Evolutionary conservation across 2,329 filamentous ascomycete species (phyloP), one percentile per base, ranked within the genome.

Genomic region (Aspergillus sp.): DNA sequence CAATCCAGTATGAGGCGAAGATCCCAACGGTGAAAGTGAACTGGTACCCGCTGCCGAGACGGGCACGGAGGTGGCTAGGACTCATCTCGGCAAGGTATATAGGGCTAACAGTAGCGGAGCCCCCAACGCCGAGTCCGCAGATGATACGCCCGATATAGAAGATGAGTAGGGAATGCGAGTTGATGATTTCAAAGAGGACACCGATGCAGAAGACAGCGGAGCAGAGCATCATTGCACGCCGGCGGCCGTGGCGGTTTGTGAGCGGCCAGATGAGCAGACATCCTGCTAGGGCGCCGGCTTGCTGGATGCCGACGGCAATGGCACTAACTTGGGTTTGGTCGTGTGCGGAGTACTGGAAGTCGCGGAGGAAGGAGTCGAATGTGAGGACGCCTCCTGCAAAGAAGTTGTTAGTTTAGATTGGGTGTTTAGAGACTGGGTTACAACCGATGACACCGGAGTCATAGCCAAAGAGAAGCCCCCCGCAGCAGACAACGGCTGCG

Each of bases 1-100:
- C 80, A 44, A 83, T 73, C 79, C 81, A 83, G 66, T 83, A 84
- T 4, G 78, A 80, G 0, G 75, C 70, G 45, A 82, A 79, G 51
- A 83, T 83, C 1, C 81, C 75, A 60, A 78, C 70, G 0, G 78
- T 80, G 61, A 76, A 83, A 59, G 81, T 79, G 55, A 80, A 77
- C 61, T 83, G 80, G 63, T 81, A 83, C 64, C 82, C 82, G 49
- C 74, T 78, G 2, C 80, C 80, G 17, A 82, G 73, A 54, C 77
- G 75, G 2, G 77, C 80, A 30, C 80, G 74, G 56, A 81, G 73
- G 41, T 82, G 72, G 20, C 76, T 77, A 1, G 78, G 78, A 11
- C 73, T 75, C 71, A 78, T 79, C 60, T 80, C 78, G 0, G 76
- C 71, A 19, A 78, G 70, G 52, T 76, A 79, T 51, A 79, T 78